Base-by-base conservation (phyloP, 768 basidiomycete genomes). In the Tulasnella sp. region DNA sequence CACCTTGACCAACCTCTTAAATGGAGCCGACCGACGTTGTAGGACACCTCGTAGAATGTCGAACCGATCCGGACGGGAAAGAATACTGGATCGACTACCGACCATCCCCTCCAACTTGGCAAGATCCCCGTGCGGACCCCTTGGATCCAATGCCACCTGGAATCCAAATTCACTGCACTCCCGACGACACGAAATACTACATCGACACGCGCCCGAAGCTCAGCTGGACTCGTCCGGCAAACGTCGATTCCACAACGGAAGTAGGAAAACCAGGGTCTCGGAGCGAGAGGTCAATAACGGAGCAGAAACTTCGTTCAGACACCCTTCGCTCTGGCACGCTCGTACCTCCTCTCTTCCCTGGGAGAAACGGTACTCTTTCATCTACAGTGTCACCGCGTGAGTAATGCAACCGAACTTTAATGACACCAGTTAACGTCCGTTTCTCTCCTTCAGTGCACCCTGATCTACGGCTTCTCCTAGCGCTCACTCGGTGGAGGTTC, bases 21-120 rank as follows among this genome's bases (percentile, higher is more conserved):
- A n/a, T n/a, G n/a, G n/a, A n/a, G n/a, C n/a, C n/a, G n/a, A n/a
- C n/a, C n/a, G n/a, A n/a, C n/a, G n/a, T n/a, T n/a, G n/a, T n/a
- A n/a, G n/a, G n/a, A n/a, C n/a, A n/a, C n/a, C n/a, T n/a, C n/a
- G 39, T 69, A 35, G 67, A 69, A 32, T n/a, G 22, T 42, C 67
- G 44, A 17, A 35, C 36, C 9, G 67, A 69, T 32, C 69, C 69
- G 64, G 69, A 71, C 62, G 69, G 69, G n/a, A 64, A 26, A 34
- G 37, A 19, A 8, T 72, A 42, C 39, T 72, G 71, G 71, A 59
- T 72, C 29, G 71, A 72, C 40, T 67, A 72, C 65, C 63, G 71
- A 12, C 71, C 71, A 2, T 35, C 37, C 8, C 62, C 62, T 22
- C 64, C 71, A 2, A 72, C 9, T 5, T 72, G 71, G 71, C 32